Evolutionary conservation across 768 basidiomycete genomes (phyloP).

Genomic region (Mycena belliarum): DNA sequence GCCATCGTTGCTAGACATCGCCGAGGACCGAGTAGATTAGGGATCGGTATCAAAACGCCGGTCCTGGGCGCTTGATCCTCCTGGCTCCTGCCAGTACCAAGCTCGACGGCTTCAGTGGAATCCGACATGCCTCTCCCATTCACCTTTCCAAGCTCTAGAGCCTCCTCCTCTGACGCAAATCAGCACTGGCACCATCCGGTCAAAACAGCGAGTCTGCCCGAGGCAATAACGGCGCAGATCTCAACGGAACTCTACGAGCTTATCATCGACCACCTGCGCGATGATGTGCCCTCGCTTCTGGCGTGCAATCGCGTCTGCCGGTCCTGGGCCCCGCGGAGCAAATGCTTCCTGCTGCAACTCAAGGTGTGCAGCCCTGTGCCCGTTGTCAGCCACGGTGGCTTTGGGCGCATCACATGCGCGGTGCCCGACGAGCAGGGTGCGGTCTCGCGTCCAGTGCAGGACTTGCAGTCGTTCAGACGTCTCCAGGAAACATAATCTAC

Average conservation of each 20-base stretch:
- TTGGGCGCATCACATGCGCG: conserved; percentile 2
- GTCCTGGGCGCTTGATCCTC: no score
- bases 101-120: no score
- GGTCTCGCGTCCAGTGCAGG: neutral
- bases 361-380: conserved; percentile 7
- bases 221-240: conserved; percentile 10
- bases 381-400: conserved; percentile 2
- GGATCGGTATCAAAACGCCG: no score
- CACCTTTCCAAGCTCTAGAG: neutral
- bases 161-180: neutral
- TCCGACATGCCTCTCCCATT: conserved; percentile 6
- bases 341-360: conserved; percentile 3
- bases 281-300: conserved; percentile 4
- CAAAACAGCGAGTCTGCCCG: no score
- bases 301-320: conserved; percentile 20
- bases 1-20: no score
- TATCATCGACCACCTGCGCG: conserved; percentile 12
- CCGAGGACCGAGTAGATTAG: no score
- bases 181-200: no score
- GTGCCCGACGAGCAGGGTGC: neutral
- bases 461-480: neutral
- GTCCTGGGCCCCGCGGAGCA: conserved; percentile 17
- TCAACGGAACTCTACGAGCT: conserved; percentile 21
- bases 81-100: no score
- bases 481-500: conserved; percentile 3